phyloP scores from a whole-genome alignment of 192 early-diverging fungal genomes.

The Rhizophlyctis rosea region DNA sequence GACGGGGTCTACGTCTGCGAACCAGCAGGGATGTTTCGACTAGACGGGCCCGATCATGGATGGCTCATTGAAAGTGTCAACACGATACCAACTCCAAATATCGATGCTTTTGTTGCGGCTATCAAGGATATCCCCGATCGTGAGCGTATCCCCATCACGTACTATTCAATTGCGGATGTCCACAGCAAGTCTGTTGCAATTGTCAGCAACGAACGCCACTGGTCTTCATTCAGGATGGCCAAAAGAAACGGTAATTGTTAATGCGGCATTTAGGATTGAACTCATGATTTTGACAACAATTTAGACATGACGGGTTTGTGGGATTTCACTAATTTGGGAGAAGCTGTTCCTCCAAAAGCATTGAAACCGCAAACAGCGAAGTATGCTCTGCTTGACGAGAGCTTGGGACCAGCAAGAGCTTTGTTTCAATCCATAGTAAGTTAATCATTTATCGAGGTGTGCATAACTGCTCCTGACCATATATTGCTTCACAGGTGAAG shows the following conservation, averaged over 20 bases:
- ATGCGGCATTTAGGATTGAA: not conserved
- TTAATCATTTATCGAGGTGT: no score
- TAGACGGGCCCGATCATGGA: constrained; percentile 67
- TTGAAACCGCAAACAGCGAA: constrained; percentile 66
- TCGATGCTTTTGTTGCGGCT: constrained; percentile 76
- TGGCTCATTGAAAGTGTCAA: constrained; percentile 79
- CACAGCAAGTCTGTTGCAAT: constrained; percentile 79
- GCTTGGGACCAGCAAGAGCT: constrained; percentile 65
- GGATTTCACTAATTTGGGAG: constrained; percentile 67
- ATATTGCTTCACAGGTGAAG: constrained; percentile 37
- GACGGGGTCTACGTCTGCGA: constrained; percentile 80
- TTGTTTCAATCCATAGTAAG: constrained; percentile 74
- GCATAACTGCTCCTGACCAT: no score
- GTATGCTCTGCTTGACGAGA: constrained; percentile 65
- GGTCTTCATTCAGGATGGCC: constrained; percentile 77
- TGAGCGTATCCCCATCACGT: constrained; percentile 73
- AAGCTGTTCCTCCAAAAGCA: constrained; percentile 57
- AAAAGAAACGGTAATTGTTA: constrained; percentile 54
- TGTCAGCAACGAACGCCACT: constrained; percentile 84
- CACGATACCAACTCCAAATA: constrained; percentile 63
- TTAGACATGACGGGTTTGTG: constrained; percentile 71
- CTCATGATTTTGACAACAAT: not conserved
- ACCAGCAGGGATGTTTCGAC: constrained; percentile 59
- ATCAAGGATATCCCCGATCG: constrained; percentile 72
- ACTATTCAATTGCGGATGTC: constrained; percentile 76